Evolutionary conservation across 371 early-diverging fungal genomes (phyloP).

Genomic region (Mucor plumbeus): DNA sequence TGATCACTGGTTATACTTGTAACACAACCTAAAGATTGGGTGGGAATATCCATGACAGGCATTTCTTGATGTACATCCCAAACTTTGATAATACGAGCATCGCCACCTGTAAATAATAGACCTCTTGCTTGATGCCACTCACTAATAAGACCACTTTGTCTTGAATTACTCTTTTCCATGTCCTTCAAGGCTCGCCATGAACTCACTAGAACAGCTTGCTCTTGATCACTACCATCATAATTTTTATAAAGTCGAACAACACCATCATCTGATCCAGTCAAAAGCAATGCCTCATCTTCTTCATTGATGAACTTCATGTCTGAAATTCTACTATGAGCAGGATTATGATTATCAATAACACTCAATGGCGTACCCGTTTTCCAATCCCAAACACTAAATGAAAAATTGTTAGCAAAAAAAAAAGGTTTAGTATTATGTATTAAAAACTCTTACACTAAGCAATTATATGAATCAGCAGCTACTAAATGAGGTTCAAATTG

Average conservation of each 20-base stretch:
- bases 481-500: constrained; percentile 80
- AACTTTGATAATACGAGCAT: constrained; percentile 70
- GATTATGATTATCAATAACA: constrained; percentile 73
- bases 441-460: constrained; percentile 40
- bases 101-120: constrained; percentile 74
- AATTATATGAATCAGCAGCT: constrained; percentile 70
- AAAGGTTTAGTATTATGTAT: no score
- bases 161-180: constrained; percentile 59
- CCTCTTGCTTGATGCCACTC: constrained; percentile 87
- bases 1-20: constrained; percentile 78
- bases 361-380: constrained; percentile 66
- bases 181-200: constrained; percentile 82
- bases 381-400: constrained; percentile 79
- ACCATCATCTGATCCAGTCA: constrained; percentile 87
- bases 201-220: constrained; percentile 69
- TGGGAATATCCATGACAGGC: constrained; percentile 74
- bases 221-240: constrained; percentile 65
- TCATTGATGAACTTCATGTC: constrained; percentile 90
- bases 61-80: constrained; percentile 89
- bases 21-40: constrained; percentile 66
- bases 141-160: constrained; percentile 67
- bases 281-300: constrained; percentile 81
- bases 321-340: constrained; percentile 71
- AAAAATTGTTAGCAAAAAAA: no score
- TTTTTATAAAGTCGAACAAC: constrained; percentile 78